A percentile compares a stretch with the other conserved stretches of the same genome.
Conservation (phyloP, 2,329 filamentous ascomycete species). For the Hypoxylon rubiginosum region DNA sequence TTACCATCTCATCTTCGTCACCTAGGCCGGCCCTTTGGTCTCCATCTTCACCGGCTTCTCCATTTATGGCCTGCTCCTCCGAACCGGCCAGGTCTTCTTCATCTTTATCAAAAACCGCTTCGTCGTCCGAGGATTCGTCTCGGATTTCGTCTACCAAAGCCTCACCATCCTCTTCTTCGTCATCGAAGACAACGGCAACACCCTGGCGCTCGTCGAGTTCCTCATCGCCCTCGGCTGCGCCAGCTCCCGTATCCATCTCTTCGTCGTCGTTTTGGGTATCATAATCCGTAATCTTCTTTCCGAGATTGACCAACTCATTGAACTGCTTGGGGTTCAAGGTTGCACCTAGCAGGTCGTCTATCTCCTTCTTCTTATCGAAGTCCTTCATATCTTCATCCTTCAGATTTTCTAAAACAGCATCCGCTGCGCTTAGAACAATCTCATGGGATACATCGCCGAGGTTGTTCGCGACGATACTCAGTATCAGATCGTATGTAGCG, state of each 20-base stretch:
- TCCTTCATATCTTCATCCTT: constrained; percentile 98
- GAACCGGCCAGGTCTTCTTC: constrained; percentile 69
- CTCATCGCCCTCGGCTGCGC: constrained; percentile 73
- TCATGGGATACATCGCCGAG: constrained; percentile 94
- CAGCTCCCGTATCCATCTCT: constrained; percentile 79
- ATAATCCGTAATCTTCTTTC: constrained; percentile 99
- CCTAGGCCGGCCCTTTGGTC: constrained; percentile 63
- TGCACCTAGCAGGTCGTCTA: constrained; percentile 91
- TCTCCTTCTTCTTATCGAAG: constrained; percentile 97
- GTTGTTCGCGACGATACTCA: constrained; percentile 88
- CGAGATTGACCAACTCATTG: constrained; percentile 94
- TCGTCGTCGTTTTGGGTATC: constrained; percentile 97
- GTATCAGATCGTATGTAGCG: constrained; percentile 93
- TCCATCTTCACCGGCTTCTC: constrained; percentile 62
- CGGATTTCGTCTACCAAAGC: constrained; percentile 86
- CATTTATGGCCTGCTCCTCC: constrained; percentile 65
- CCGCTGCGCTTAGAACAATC: constrained; percentile 92
- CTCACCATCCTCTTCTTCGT: constrained; percentile 87
- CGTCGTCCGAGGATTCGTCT: constrained; percentile 87
- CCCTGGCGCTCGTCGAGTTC: constrained; percentile 95
- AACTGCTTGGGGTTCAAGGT: constrained; percentile 90
- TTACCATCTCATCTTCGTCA: constrained; percentile 83
- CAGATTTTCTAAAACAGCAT: constrained; percentile 88
- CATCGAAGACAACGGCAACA: constrained; percentile 97
- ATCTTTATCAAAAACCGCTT: constrained; percentile 73